Base-by-base conservation (phyloP, 2,329 filamentous ascomycete genomes). In the Aspergillus ibericus region DNA sequence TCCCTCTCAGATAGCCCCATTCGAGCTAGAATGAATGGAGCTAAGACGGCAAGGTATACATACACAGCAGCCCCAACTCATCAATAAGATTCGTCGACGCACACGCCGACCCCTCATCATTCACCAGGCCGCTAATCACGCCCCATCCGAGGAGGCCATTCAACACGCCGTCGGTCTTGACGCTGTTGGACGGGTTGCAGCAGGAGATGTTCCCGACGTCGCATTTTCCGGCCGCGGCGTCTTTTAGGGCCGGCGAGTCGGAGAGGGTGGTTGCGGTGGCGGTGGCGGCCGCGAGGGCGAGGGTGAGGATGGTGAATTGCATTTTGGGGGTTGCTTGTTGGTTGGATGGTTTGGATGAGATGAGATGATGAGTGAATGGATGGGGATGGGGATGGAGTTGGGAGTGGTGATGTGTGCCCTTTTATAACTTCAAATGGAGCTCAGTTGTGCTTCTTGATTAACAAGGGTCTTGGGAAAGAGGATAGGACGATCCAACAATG, bases 61-160 rank as follows among this genome's bases (percentile, higher is more conserved):
- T 47, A 57, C 55, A 32, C 35, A 57, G 38, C n/a, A 57, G 27
- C 2, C 55, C 55, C 18, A 57, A n/a, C 29, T 57, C 38, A 22
- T 57, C 50, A 58, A 54, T 58, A 9, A 54, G 9, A 10, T 25
- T 54, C 9, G 44, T 13, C 34, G 36, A 40, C 4, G 56, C 51
- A 36, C 50, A 54, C 4, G 56, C 44, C 8, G 18, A 29, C 16
- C 44, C 56, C 4, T 20, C 8, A 15, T 44, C 40, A 5, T 46
- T 34, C 1, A 36, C 18, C 4, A 58, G 42, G 6, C 25, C 32
- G 3, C 36, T 40, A n/a, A 58, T 8, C 1, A 53, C n/a, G 9
- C 55, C 48, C 2, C 7, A 15, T 2, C 18, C 7, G 29, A 57
- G 48, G 3, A 57, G 40, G 22, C 36, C 29, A 13, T 5, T 34